These are phyloP conservation scores for Akanthomyces lecanii DNA, from an alignment of 2,329 filamentous ascomycete species.

Conservation along the genomic window DNA sequence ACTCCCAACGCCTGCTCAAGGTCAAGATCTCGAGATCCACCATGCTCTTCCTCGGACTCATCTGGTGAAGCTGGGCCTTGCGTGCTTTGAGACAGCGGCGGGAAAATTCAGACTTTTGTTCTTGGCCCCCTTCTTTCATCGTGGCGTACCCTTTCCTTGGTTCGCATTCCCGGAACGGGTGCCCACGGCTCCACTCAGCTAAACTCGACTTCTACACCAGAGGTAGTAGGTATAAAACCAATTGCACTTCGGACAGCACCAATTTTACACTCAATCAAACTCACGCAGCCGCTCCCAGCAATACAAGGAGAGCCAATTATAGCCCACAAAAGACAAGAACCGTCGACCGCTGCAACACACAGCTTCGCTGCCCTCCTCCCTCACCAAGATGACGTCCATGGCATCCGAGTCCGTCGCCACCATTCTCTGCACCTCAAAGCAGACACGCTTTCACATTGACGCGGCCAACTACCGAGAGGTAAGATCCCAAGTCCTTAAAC, in stretches of 20 bases:
- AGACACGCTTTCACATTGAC: conserved; percentile 61
- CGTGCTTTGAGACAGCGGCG: not conserved
- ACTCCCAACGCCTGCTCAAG: not conserved
- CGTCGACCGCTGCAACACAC: not conserved
- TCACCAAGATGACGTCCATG: conserved; percentile 42
- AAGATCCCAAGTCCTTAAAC: conserved; percentile 7
- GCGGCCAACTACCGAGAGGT: conserved; percentile 56
- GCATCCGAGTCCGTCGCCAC: conserved; percentile 47
- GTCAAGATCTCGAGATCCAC: not conserved
- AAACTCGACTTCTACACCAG: not conserved
- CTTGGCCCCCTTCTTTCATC: not conserved
- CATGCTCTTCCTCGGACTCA: not conserved
- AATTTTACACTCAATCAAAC: not conserved
- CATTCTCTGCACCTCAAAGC: conserved; percentile 61
- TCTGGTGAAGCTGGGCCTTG: no score
- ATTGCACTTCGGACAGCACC: not conserved
- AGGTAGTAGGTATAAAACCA: not conserved
- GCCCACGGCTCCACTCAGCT: not conserved
- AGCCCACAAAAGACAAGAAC: not conserved
- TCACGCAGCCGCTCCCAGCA: not conserved
- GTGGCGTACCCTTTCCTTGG: not conserved
- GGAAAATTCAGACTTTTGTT: not conserved
- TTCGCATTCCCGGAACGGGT: not conserved
- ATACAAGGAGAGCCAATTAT: not conserved
- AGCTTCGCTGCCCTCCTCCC: conserved; percentile 2